phyloP scores from a whole-genome alignment of 352 stramenopile genomes.

The Globisporangium okanoganense region DNA sequence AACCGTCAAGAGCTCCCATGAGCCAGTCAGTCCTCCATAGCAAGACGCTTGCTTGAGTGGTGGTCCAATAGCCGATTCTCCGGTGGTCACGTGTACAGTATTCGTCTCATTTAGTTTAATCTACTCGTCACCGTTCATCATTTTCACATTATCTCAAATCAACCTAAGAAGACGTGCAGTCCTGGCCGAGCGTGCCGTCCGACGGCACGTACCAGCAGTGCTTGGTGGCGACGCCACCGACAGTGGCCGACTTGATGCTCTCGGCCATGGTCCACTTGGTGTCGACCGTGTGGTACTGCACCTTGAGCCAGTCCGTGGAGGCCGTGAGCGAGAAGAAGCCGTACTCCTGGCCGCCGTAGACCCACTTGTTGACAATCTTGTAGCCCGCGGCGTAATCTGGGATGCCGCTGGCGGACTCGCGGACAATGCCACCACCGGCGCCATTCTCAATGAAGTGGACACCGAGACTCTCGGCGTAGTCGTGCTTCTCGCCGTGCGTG shows the following conservation, averaged over 20 bases:
- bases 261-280: conserved; percentile 47
- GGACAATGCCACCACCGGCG: conserved; percentile 66
- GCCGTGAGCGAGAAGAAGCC: conserved; percentile 63
- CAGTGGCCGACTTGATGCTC: conserved; percentile 32
- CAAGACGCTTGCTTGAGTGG: neutral
- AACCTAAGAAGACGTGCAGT: conserved; percentile 8
- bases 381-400: conserved; percentile 31
- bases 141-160: neutral
- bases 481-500: conserved; percentile 78
- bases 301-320: conserved; percentile 56
- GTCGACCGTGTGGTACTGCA: conserved; percentile 65
- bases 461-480: conserved; percentile 44
- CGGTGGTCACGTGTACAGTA: conserved; percentile 1
- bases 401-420: conserved; percentile 63
- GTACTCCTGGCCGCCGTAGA: conserved; percentile 55
- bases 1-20: neutral
- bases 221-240: conserved; percentile 44
- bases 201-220: conserved; percentile 71
- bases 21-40: neutral
- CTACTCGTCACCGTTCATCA: neutral
- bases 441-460: conserved; percentile 81
- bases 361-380: conserved; percentile 55
- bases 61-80: no score
- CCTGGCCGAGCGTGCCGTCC: conserved; percentile 29
- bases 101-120: conserved; percentile 9